These are phyloP conservation scores for Gnaphalium uliginosum DNA, from an alignment of 129 eudicot genomes.

Conservation along the genomic window DNA sequence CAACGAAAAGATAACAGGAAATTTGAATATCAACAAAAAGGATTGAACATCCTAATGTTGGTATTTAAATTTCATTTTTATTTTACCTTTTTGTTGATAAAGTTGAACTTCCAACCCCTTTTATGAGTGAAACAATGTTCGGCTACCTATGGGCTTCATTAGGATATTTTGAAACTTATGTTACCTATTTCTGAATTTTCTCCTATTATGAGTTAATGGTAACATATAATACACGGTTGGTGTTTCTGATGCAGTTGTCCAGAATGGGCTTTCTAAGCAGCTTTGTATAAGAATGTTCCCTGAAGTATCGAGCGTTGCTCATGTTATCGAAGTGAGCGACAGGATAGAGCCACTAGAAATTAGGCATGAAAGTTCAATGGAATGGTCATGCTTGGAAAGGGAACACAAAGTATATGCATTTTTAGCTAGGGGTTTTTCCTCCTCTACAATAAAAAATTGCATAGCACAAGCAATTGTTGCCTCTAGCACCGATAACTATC, in stretches of 20 bases:
- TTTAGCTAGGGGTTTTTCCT: slow-evolving; percentile 47
- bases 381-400: slow-evolving; percentile 38
- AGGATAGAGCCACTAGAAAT: slow-evolving; percentile 32
- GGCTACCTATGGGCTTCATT: too few species aligned
- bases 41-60: not conserved
- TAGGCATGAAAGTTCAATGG: slow-evolving; percentile 21
- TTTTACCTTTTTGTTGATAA: too few species aligned
- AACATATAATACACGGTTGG: slow-evolving; percentile 15
- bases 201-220: not conserved
- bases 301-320: slow-evolving; percentile 42
- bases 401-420: slow-evolving; percentile 61
- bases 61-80: too few species aligned
- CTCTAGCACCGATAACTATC: slow-evolving; percentile 80
- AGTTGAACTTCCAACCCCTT: not conserved
- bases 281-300: slow-evolving; percentile 61
- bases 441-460: slow-evolving; percentile 50
- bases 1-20: not conserved
- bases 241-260: slow-evolving; percentile 51
- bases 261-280: slow-evolving; percentile 61
- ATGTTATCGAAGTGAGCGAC: slow-evolving; percentile 44
- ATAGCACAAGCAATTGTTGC: slow-evolving; percentile 65
- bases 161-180: too few species aligned
- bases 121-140: too few species aligned
- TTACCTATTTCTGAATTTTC: too few species aligned
- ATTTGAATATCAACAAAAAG: not conserved